Evolutionary conservation across 169 alveolate genomes (phyloP), one percentile per base, ranked within the genome.

Genomic region (Amoebophrya sp.): DNA sequence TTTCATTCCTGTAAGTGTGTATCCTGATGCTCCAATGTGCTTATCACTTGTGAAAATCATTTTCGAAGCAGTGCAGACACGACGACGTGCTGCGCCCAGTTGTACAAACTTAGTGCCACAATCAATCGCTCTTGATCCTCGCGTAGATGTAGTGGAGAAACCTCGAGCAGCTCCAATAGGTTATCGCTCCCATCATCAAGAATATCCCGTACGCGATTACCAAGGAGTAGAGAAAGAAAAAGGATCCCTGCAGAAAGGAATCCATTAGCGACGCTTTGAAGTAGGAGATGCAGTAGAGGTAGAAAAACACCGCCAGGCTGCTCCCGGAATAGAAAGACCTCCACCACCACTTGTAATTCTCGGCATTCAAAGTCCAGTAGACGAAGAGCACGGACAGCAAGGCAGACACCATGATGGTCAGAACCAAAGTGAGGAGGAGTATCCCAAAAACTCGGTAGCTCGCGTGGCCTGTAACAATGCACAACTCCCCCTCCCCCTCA

Each of bases 61-160:
- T n/a, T n/a, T n/a, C n/a, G n/a, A n/a, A n/a, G n/a, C n/a, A n/a
- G n/a, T n/a, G n/a, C n/a, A n/a, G n/a, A n/a, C n/a, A n/a, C n/a
- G n/a, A n/a, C n/a, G n/a, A n/a, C n/a, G n/a, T n/a, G n/a, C n/a
- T n/a, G n/a, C n/a, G n/a, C n/a, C n/a, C n/a, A n/a, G n/a, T n/a
- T n/a, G n/a, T n/a, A n/a, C n/a, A n/a, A n/a, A n/a, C n/a, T n/a
- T n/a, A n/a, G n/a, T n/a, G n/a, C n/a, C n/a, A n/a, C n/a, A n/a
- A n/a, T n/a, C n/a, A 66, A 25, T 66, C 83, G 83, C 83, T 66
- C 35, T 66, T 66, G 12, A 66, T 66, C 35, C 83, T 7, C 83
- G 83, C 83, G 83, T 66, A 66, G 83, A 66, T 66, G 83, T 25
- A 66, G 83, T 66, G 83, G 32, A 66, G 83, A 25, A 66, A 66